Conservation (phyloP, 2,329 filamentous ascomycete species). For the Talaromyces sp. region DNA sequence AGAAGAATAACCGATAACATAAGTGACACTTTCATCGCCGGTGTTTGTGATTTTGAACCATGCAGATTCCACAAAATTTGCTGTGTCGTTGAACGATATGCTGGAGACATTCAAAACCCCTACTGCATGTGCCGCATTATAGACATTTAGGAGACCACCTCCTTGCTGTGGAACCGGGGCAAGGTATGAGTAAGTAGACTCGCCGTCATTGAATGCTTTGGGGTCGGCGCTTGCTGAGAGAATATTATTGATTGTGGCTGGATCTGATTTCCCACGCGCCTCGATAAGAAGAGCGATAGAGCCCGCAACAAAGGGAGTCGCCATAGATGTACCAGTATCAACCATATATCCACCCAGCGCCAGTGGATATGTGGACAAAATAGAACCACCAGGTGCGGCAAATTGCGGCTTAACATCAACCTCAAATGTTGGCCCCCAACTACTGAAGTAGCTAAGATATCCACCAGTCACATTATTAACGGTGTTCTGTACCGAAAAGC, state of each 20-base stretch:
- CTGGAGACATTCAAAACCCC: constrained; percentile 55
- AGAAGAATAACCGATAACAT: constrained; percentile 51
- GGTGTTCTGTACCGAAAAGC: constrained; percentile 18
- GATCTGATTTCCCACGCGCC: constrained; percentile 26
- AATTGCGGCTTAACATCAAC: constrained; percentile 16
- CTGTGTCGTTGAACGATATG: constrained; percentile 63
- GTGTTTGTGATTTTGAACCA: constrained; percentile 58
- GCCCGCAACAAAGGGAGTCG: constrained; percentile 55
- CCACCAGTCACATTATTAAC: constrained; percentile 21
- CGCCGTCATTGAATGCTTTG: constrained; percentile 29
- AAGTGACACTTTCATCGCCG: constrained; percentile 48
- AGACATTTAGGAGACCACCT: constrained; percentile 58
- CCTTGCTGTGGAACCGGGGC: constrained; percentile 59
- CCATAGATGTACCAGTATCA: constrained; percentile 58
- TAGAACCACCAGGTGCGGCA: constrained; percentile 28
- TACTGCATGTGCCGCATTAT: constrained; percentile 55
- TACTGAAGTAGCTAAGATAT: constrained; percentile 20
- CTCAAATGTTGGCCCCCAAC: constrained; percentile 23
- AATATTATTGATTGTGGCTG: constrained; percentile 25
- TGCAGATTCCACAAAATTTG: constrained; percentile 49
- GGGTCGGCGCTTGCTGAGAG: constrained; percentile 25
- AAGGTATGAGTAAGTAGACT: constrained; percentile 27
- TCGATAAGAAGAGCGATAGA: constrained; percentile 33
- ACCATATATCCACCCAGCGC: constrained; percentile 48
- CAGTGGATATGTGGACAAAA: constrained; percentile 57